phyloP scores from a whole-genome alignment of 192 early-diverging fungal species.

The Coemansia sp. region DNA sequence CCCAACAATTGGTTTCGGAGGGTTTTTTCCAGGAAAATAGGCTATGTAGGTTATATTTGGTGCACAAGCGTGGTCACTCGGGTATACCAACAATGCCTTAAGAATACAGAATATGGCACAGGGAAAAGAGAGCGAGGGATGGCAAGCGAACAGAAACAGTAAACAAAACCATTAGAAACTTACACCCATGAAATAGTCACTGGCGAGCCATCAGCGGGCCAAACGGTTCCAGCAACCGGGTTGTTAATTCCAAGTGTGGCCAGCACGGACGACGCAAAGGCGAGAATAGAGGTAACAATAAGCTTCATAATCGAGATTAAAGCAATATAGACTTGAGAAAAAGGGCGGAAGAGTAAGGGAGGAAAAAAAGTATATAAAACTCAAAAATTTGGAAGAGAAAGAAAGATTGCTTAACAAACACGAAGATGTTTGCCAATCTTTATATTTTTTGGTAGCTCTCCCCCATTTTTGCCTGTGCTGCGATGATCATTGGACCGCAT shows the following conservation, averaged over 20 bases:
- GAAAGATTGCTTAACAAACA: neutral
- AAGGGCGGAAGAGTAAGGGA: constrained; percentile 2
- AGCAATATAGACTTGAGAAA: constrained; percentile 7
- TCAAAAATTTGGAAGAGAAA: constrained; percentile 4
- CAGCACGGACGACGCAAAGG: constrained; percentile 33
- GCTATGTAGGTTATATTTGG: too few species aligned
- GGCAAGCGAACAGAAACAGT: neutral
- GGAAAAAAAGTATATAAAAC: constrained; percentile 2
- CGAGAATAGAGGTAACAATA: constrained; percentile 21
- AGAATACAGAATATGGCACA: neutral
- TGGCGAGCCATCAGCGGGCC: constrained; percentile 21
- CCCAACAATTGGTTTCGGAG: constrained; percentile 7
- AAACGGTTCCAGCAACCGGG: constrained; percentile 39
- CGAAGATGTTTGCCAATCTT: too few species aligned
- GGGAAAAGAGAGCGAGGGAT: neutral
- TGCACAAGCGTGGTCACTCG: too few species aligned
- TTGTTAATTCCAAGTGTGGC: constrained; percentile 46
- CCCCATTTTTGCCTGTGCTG: too few species aligned
- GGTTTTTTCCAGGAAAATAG: too few species aligned
- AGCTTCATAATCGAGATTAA: constrained; percentile 37
- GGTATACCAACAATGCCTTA: neutral
- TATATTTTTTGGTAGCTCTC: too few species aligned
- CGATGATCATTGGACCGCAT: constrained; percentile 6
- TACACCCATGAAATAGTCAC: constrained; percentile 48
- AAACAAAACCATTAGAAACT: constrained; percentile 17